phyloP scores from a whole-genome alignment of 2,329 filamentous ascomycete species.

The Falciphora oryzae region DNA sequence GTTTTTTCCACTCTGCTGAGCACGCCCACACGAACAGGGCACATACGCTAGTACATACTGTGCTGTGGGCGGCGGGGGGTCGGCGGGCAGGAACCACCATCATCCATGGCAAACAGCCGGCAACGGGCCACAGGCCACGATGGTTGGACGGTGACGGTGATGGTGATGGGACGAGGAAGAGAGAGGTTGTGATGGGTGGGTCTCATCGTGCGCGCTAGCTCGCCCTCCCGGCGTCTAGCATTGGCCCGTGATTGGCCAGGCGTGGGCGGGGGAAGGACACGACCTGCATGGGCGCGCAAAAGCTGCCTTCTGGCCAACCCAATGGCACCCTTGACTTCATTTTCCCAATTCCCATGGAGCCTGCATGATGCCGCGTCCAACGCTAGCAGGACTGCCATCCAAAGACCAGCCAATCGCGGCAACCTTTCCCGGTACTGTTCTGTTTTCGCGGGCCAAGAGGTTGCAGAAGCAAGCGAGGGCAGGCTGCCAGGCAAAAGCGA shows the following conservation, averaged over 20 bases:
- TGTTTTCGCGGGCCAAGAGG: too few relatives aligned
- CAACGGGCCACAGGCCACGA: too few relatives aligned
- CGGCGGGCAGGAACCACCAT: too few relatives aligned
- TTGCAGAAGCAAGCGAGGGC: too few relatives aligned
- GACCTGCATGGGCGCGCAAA: constrained; percentile 6
- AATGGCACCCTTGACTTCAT: background rate
- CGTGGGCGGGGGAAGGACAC: background rate
- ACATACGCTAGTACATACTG: background rate
- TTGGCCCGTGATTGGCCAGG: background rate
- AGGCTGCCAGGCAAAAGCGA: background rate
- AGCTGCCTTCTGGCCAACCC: background rate
- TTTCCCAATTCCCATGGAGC: background rate
- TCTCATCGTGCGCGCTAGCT: constrained; percentile 1
- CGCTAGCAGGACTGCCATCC: too few relatives aligned
- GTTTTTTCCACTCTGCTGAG: too few relatives aligned
- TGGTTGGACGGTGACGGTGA: background rate
- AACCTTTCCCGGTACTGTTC: too few relatives aligned
- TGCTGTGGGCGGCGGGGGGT: background rate
- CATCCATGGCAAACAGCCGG: too few relatives aligned
- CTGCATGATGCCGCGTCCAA: background rate
- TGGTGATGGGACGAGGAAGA: background rate
- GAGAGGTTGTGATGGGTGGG: background rate
- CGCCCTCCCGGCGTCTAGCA: constrained; percentile 2
- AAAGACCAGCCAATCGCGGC: too few relatives aligned
- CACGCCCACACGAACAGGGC: too few relatives aligned